These are phyloP conservation scores for Circinella umbellata DNA, from an alignment of 371 early-diverging fungal species.

Conservation along the genomic window DNA sequence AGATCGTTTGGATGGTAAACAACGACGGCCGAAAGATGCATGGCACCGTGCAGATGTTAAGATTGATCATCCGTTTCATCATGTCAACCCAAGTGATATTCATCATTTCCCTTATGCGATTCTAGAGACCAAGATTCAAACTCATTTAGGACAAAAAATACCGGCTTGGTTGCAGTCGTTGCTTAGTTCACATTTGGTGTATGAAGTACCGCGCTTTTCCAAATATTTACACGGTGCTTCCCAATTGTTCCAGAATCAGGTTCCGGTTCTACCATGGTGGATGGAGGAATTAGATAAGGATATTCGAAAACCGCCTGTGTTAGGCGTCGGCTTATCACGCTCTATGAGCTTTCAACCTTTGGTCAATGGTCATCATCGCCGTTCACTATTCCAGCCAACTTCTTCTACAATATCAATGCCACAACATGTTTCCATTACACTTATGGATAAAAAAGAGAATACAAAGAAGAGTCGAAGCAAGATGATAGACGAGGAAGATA, in stretches of 20 bases:
- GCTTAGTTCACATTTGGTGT: slow-evolving; percentile 86
- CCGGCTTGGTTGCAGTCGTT: slow-evolving; percentile 94
- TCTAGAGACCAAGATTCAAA: slow-evolving; percentile 97
- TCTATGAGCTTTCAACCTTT: slow-evolving; percentile 52
- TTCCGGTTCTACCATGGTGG: slow-evolving; percentile 97
- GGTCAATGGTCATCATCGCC: slow-evolving; percentile 45
- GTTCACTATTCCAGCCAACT: slow-evolving; percentile 21
- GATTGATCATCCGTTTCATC: slow-evolving; percentile 90
- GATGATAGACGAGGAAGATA: neutral
- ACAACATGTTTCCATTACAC: slow-evolving; percentile 2
- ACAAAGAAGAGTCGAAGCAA: neutral
- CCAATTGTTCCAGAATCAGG: slow-evolving; percentile 74
- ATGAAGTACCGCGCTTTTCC: slow-evolving; percentile 97
- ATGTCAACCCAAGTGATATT: slow-evolving; percentile 81
- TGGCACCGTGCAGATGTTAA: slow-evolving; percentile 95
- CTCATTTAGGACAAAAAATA: slow-evolving; percentile 84
- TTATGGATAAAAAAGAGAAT: neutral
- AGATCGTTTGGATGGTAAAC: slow-evolving; percentile 73
- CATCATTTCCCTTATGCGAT: slow-evolving; percentile 97
- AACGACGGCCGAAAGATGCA: slow-evolving; percentile 39
- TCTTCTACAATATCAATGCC: neutral
- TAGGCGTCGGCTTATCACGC: slow-evolving; percentile 53
- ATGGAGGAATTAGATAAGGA: slow-evolving; percentile 90
- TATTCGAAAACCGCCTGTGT: slow-evolving; percentile 72
- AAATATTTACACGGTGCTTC: slow-evolving; percentile 98